Conservation (phyloP, 345 rosid genomes). For the Citrus medica region DNA sequence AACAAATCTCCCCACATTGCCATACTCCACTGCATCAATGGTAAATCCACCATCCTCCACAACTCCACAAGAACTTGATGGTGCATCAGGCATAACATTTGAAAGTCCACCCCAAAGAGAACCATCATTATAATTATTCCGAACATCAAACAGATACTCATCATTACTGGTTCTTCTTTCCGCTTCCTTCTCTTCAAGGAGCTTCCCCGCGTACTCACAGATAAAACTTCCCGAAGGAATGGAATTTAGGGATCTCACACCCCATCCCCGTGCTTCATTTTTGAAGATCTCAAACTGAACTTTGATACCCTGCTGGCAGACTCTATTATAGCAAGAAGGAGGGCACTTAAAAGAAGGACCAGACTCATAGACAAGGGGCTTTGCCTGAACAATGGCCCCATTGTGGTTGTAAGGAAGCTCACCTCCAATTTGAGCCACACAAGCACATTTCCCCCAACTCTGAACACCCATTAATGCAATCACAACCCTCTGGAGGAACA, state of each 20-base stretch:
- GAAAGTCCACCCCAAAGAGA: slow-evolving; percentile 47
- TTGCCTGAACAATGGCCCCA: too few species aligned
- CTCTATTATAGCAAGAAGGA: slow-evolving; percentile 70
- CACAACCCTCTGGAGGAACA: too few species aligned
- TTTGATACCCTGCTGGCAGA: slow-evolving; percentile 65
- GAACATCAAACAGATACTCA: slow-evolving; percentile 81
- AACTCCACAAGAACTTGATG: slow-evolving; percentile 26
- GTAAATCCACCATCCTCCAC: slow-evolving; percentile 18
- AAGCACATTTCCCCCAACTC: too few species aligned
- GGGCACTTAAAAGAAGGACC: too few species aligned
- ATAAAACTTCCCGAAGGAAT: slow-evolving; percentile 83
- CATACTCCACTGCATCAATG: slow-evolving; percentile 14
- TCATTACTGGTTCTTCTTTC: slow-evolving; percentile 59
- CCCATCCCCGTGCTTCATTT: slow-evolving; percentile 85
- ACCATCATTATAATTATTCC: slow-evolving; percentile 40
- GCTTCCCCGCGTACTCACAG: slow-evolving; percentile 84
- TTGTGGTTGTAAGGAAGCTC: too few species aligned
- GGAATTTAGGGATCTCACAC: slow-evolving; percentile 72
- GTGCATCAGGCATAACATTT: slow-evolving; percentile 39
- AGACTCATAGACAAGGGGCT: too few species aligned
- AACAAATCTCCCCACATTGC: slow-evolving; percentile 78
- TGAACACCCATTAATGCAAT: too few species aligned
- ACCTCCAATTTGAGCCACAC: too few species aligned
- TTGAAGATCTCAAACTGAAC: slow-evolving; percentile 76
- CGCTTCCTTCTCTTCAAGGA: slow-evolving; percentile 75